Evolutionary conservation across 2,329 filamentous ascomycete species (phyloP), one percentile per base, ranked within the genome.

Genomic region (Madurella fahalii): DNA sequence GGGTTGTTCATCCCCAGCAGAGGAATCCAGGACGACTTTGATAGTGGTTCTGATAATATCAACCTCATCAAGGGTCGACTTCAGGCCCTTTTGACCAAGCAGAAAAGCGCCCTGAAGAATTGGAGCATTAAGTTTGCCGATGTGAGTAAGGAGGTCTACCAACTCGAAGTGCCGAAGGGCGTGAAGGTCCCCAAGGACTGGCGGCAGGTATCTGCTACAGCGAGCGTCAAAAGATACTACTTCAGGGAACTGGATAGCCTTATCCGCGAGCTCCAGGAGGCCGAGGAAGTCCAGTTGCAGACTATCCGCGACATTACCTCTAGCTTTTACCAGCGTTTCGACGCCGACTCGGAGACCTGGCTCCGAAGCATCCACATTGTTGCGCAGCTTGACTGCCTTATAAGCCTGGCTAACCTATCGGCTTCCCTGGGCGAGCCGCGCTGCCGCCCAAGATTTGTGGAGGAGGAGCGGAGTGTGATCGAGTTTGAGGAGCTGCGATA

Each of bases 151-250:
- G 94, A 99, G 67, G 90, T 99, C 50, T 97, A 95, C 72, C 93
- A 99, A 71, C 79, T 99, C 11, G 94, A 99, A 69, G 87, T 90
- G 0, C 93, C 94, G 0, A 95, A 94, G 70, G 74, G 76, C 1
- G 76, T 89, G 66, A 96, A 95, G 70, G 84, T 99, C 2, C 94
- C 94, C 0, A 88, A 87, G 61, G 83, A 77, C 64, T 99, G 94
- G 92, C 86, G 91, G 59, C 93, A 97, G 67, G 96, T 97, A 91
- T 97, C 94, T 4, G 88, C 92, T 0, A 97, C 94, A 0, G 83
- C 87, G 59, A 84, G 86, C 53, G 89, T 95, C 66, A 96, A 95
- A 72, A 87, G 94, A 1, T 99, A 93, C 76, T 99, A 97, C 74
- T 95, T 92, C 63, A 81, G 85, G 1, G 88, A 95, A 65, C 79